phyloP scores from a whole-genome alignment of 768 basidiomycete species.

The Suillus discolor region DNA sequence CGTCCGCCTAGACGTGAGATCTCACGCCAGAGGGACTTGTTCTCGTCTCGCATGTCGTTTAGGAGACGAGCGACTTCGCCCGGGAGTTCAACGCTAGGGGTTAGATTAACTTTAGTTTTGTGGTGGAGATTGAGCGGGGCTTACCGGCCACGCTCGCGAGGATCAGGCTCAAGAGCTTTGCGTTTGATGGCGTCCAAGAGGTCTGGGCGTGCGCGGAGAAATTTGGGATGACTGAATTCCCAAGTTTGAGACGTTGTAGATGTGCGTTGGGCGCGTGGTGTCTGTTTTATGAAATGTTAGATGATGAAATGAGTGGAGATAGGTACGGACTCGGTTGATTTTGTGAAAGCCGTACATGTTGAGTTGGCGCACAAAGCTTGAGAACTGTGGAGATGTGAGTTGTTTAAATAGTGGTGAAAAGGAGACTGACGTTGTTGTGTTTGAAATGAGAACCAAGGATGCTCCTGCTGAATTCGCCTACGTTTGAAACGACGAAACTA shows the following conservation, averaged over 20 bases:
- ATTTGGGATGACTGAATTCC: constrained; percentile 90
- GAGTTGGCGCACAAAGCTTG: constrained; percentile 91
- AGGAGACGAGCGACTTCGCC: constrained; percentile 66
- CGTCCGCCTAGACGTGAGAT: constrained; percentile 22
- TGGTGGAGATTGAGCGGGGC: background rate
- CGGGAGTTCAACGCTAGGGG: constrained; percentile 76
- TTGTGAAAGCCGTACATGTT: constrained; percentile 98
- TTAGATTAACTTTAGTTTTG: constrained; percentile 6
- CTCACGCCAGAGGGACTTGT: constrained; percentile 56
- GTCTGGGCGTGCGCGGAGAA: constrained; percentile 78
- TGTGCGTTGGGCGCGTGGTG: constrained; percentile 81
- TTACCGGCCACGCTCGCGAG: constrained; percentile 41
- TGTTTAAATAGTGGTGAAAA: background rate
- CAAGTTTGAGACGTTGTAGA: constrained; percentile 81
- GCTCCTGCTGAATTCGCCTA: constrained; percentile 82
- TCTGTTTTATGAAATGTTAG: constrained; percentile 39
- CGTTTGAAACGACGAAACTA: constrained; percentile 83
- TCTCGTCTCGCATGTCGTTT: constrained; percentile 71
- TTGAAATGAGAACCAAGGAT: constrained; percentile 89
- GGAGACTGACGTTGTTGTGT: constrained; percentile 75
- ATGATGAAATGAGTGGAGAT: background rate
- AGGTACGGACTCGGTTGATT: constrained; percentile 72
- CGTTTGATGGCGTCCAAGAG: constrained; percentile 85
- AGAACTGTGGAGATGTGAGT: constrained; percentile 57
- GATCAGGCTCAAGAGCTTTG: constrained; percentile 82